Evolutionary conservation across 345 rosid genomes (phyloP), one percentile per base, ranked within the genome.

Genomic region (Nasturtium officinale): DNA sequence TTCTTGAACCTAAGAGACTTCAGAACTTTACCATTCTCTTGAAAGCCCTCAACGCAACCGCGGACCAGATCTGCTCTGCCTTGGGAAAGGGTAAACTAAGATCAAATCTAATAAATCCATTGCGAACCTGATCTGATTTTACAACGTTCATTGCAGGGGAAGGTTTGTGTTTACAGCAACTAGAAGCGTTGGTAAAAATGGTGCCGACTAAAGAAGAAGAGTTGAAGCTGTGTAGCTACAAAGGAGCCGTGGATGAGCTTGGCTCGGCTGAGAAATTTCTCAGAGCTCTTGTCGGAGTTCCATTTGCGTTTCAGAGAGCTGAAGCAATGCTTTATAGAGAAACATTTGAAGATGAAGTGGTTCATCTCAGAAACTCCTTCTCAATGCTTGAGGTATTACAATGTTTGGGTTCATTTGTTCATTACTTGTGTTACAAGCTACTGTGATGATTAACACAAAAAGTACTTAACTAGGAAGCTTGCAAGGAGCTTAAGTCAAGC

Each of bases 171-270:
- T 80, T 86, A 62, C 98, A 90, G 73, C 90, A 91, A 74, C 72
- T 95, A 35, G 99, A 95, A 79, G 99, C 99, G 29, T 82, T 95
- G 75, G 89, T 84, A 72, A 95, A 78, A 80, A 91, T 95, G 98
- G 94, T 83, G 11, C 98, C 96, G 1, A 91, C 90, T 7, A 89
- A 95, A 73, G 99, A 95, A 84, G 99, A 95, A 83, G 98, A 90
- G 48, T 12, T 75, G 20, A 91, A 91, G 80, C 86, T 95, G 20
- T 52, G 54, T 35, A 82, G 84, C 58, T 95, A 86, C 76, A 87
- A 82, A 73, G 97, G 98, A 78, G 78, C 82, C 35, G 79, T 84
- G 17, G 86, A 84, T n/a, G 96, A 95, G 67, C 83, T 91, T 62
- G 99, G 92, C 13, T 84, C 89, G 3, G 97, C 96, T 3, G 99